Evolutionary conservation across 495 filamentous ascomycete genomes (phyloP).

Genomic region (Aspergillus heteromorphus): DNA sequence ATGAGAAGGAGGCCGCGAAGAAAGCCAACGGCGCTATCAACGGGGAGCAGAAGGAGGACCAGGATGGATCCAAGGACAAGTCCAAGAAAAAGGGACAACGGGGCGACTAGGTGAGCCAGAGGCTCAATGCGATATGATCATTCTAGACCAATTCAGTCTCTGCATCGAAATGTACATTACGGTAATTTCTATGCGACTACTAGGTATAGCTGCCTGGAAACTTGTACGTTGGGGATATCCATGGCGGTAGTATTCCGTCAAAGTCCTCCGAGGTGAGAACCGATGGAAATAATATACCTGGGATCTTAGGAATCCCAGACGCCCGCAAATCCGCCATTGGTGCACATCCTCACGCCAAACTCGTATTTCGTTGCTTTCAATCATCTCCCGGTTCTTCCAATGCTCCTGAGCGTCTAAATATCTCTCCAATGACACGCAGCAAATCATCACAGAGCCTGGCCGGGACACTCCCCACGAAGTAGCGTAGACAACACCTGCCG

Average conservation of each 20-base stretch:
- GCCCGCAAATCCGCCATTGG: no score
- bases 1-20: conserved; percentile 58
- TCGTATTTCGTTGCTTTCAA: no score
- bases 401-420: no score
- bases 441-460: no score
- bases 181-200: conserved; percentile 4
- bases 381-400: no score
- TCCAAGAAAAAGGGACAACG: conserved; percentile 53
- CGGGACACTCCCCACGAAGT: neutral
- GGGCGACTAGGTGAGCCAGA: conserved; percentile 12
- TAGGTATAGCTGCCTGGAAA: neutral
- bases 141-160: conserved; percentile 21
- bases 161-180: conserved; percentile 27
- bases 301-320: no score
- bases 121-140: conserved; percentile 27
- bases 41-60: conserved; percentile 63
- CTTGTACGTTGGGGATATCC: neutral
- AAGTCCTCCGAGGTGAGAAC: no score
- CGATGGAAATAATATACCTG: no score
- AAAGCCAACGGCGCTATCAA: conserved; percentile 53
- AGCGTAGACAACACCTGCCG: neutral
- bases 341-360: no score
- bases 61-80: conserved; percentile 57
- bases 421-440: no score
- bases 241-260: neutral